Conservation (phyloP, 2,329 filamentous ascomycete species). For the Clonostachys sp. region DNA sequence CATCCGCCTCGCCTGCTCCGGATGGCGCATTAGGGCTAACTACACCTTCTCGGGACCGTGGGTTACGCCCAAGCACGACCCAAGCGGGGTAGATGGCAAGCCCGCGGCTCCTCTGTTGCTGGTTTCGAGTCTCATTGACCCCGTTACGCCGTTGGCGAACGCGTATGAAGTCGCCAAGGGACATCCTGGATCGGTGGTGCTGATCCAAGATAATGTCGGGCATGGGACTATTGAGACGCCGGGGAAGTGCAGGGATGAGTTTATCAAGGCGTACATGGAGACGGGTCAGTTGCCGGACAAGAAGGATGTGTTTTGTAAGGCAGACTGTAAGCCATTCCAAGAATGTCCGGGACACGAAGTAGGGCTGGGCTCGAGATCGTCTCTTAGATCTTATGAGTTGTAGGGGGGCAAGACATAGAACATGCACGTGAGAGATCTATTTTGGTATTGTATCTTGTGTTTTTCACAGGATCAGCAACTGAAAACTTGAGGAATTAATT, state of each 20-base stretch:
- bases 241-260: slow-evolving; percentile 10
- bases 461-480: no score
- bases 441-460: no score
- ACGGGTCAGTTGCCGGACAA: slow-evolving; percentile 15
- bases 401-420: no score
- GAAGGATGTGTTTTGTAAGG: slow-evolving; percentile 11
- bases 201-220: slow-evolving; percentile 20
- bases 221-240: slow-evolving; percentile 10
- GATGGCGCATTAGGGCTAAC: slow-evolving; percentile 27
- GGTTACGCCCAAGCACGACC: slow-evolving; percentile 13
- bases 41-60: slow-evolving; percentile 33
- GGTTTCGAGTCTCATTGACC: slow-evolving; percentile 34
- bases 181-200: slow-evolving; percentile 18
- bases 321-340: slow-evolving; percentile 8
- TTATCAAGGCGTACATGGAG: slow-evolving; percentile 3
- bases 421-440: no score
- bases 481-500: no score
- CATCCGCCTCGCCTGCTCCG: slow-evolving; percentile 30
- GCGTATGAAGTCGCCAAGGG: slow-evolving; percentile 19
- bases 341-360: no score
- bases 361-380: no score
- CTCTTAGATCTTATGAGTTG: no score
- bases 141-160: slow-evolving; percentile 35
- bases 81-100: slow-evolving; percentile 14
- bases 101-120: slow-evolving; percentile 38